Conservation (phyloP, 352 stramenopile species). For the Ophiocytium majus region DNA sequence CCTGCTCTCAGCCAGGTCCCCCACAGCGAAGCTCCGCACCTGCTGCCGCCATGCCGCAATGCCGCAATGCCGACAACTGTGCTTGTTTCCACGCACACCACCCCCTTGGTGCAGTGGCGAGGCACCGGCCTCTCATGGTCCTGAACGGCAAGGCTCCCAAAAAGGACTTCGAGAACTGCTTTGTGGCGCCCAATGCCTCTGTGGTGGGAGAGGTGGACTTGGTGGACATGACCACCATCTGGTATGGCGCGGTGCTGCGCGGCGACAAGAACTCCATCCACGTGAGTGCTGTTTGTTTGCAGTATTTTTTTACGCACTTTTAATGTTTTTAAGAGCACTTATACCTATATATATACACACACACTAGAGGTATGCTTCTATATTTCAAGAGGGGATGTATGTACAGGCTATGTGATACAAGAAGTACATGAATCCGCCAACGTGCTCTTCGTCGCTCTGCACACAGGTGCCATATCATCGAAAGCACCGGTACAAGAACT, state of each 20-base stretch:
- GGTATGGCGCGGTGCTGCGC: slow-evolving; percentile 51
- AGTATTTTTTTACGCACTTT: not conserved
- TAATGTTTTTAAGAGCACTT: no score
- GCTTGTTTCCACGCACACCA: not conserved
- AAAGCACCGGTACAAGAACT: no score
- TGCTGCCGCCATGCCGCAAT: no score
- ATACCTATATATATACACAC: no score
- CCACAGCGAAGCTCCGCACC: no score
- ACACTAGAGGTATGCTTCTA: no score
- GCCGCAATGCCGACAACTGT: no score
- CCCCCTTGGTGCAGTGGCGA: not conserved
- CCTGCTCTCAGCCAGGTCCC: not conserved
- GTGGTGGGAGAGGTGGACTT: slow-evolving; percentile 45
- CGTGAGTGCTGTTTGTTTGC: not conserved
- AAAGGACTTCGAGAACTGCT: slow-evolving; percentile 61
- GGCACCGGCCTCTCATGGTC: not conserved
- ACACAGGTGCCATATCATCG: no score
- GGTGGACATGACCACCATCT: slow-evolving; percentile 29
- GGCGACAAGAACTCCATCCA: slow-evolving; percentile 69
- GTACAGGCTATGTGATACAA: no score
- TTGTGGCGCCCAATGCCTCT: slow-evolving; percentile 48
- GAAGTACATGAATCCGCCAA: no score
- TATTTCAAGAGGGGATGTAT: no score
- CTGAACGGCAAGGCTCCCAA: not conserved
- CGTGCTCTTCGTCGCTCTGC: no score